phyloP scores from a whole-genome alignment of 2,329 filamentous ascomycete genomes.

The Aspergillus hortae region DNA sequence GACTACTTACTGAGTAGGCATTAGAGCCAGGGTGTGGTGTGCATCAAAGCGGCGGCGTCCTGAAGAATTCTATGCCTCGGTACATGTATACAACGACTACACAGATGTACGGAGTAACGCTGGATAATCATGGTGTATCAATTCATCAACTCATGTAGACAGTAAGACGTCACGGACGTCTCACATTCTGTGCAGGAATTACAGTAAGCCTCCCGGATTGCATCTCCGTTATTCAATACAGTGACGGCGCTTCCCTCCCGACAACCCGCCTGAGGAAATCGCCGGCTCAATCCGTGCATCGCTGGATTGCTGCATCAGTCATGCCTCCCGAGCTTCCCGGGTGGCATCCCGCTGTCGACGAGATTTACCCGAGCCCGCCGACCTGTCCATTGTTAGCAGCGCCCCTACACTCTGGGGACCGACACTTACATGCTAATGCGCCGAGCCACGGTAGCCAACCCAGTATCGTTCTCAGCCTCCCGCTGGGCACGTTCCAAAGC shows the following conservation, averaged over 20 bases:
- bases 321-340: constrained; percentile 24
- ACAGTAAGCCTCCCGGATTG: constrained; percentile 13
- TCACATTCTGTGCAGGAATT: constrained; percentile 20
- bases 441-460: constrained; percentile 79
- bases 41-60: too few species aligned
- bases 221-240: constrained; percentile 18
- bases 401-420: background rate
- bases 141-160: constrained; percentile 26
- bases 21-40: too few species aligned
- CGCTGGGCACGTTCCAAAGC: constrained; percentile 81
- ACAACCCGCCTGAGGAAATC: constrained; percentile 1
- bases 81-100: background rate
- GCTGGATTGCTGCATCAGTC: constrained; percentile 5
- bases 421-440: constrained; percentile 87
- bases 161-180: constrained; percentile 26
- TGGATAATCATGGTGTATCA: constrained; percentile 20
- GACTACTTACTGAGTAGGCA: too few species aligned
- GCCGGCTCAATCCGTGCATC: too few species aligned
- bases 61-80: too few species aligned
- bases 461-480: constrained; percentile 89
- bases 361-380: constrained; percentile 35
- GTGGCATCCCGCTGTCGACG: constrained; percentile 30
- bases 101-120: background rate
- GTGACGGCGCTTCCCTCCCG: constrained; percentile 7
- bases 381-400: constrained; percentile 27